A percentile compares a stretch with the other conserved stretches of the same genome.
Conservation (phyloP, 306 rosid species). For the Styphnolobium japonicum region DNA sequence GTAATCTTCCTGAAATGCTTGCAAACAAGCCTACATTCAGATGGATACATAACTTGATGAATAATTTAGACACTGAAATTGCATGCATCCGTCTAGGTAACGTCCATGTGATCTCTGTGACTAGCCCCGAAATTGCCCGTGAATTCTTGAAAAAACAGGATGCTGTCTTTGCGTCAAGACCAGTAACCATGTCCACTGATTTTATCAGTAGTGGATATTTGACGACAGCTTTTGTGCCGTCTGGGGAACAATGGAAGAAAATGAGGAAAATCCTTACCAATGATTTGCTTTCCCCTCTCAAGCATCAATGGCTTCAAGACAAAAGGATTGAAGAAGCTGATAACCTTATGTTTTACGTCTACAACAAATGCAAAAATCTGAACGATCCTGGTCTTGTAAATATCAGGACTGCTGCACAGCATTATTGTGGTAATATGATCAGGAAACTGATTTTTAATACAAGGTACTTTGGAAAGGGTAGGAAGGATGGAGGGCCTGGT, state of each 20-base stretch:
- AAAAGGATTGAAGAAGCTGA: conserved; percentile 45
- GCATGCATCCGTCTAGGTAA: conserved; percentile 26
- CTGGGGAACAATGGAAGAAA: conserved; percentile 34
- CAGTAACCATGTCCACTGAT: neutral
- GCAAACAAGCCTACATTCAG: neutral
- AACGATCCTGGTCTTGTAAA: conserved; percentile 12
- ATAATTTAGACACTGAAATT: conserved; percentile 19
- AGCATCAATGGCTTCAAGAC: conserved; percentile 19
- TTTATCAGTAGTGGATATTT: conserved; percentile 18
- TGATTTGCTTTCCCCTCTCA: conserved; percentile 10
- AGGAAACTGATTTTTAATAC: conserved; percentile 32
- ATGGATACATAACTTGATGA: conserved; percentile 31
- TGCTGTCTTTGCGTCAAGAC: conserved; percentile 40
- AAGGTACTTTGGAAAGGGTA: conserved; percentile 40
- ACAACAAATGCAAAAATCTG: neutral
- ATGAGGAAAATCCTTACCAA: conserved; percentile 24
- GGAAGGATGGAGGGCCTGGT: conserved; percentile 43
- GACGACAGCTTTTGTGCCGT: neutral
- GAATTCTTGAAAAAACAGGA: conserved; percentile 47
- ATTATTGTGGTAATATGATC: conserved; percentile 28
- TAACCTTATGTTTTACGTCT: conserved; percentile 32
- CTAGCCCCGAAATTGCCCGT: conserved; percentile 22
- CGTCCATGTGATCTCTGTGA: conserved; percentile 18
- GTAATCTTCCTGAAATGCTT: conserved; percentile 16
- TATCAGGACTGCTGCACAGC: conserved; percentile 19